These are phyloP conservation scores for Globisporangium polare DNA, from an alignment of 352 stramenopile species.

Conservation along the genomic window DNA sequence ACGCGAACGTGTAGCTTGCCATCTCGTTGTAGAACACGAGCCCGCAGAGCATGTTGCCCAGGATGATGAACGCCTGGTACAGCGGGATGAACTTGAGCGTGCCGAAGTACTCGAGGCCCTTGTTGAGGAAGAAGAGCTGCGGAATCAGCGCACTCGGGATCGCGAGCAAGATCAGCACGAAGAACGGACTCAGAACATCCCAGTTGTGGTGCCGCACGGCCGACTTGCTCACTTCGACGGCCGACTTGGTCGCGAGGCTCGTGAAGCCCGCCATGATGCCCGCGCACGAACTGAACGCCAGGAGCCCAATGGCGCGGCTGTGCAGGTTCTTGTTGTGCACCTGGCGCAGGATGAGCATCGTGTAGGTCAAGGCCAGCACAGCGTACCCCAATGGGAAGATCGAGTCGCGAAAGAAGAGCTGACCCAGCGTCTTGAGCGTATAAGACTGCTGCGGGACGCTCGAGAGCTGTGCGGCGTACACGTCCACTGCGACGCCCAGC, in stretches of 20 bases:
- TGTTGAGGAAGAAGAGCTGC: conserved; percentile 79
- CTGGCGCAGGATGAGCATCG: conserved; percentile 43
- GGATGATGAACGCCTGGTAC: conserved; percentile 82
- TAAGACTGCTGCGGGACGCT: conserved; percentile 43
- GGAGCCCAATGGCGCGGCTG: conserved; percentile 32
- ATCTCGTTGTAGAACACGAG: conserved; percentile 84
- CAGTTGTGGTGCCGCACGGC: conserved; percentile 31
- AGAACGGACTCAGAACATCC: conserved; percentile 67
- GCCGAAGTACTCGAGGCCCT: conserved; percentile 70
- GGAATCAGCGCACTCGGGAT: conserved; percentile 59
- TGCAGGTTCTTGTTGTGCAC: conserved; percentile 54
- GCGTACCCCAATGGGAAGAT: conserved; percentile 54
- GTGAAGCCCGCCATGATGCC: conserved; percentile 78
- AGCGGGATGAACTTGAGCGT: conserved; percentile 80
- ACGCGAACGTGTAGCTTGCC: conserved; percentile 40
- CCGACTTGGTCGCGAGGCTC: conserved; percentile 72
- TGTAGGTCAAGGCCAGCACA: conserved; percentile 42
- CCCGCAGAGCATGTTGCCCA: conserved; percentile 69
- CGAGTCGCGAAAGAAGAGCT: conserved; percentile 51
- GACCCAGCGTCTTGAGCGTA: conserved; percentile 46
- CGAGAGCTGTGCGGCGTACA: conserved; percentile 50
- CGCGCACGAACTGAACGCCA: conserved; percentile 69
- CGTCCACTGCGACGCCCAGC: conserved; percentile 52
- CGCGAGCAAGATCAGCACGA: conserved; percentile 49
- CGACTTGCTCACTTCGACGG: conserved; percentile 61